Conservation (phyloP, 345 rosid species). For the Eucalyptus victrix region DNA sequence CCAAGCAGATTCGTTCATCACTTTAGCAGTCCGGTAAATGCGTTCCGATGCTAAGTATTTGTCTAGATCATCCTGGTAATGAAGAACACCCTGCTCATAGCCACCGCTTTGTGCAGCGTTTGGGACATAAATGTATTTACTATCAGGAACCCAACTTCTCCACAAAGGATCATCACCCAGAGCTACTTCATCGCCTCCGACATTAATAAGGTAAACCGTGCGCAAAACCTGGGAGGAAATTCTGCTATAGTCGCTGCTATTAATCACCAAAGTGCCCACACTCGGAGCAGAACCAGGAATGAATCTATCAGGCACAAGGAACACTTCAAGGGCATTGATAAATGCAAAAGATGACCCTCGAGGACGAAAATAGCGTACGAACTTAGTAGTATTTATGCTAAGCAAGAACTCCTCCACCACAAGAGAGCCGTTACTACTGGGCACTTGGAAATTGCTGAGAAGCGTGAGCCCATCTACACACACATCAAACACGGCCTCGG, state of each 20-base stretch:
- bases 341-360: slow-evolving; percentile 26
- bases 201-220: slow-evolving; percentile 22
- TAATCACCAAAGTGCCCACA: not conserved
- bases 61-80: not conserved
- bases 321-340: slow-evolving; percentile 60
- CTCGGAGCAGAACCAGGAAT: not conserved
- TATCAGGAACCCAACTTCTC: slow-evolving; percentile 37
- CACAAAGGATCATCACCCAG: slow-evolving; percentile 16
- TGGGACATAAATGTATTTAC: not conserved
- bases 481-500: slow-evolving; percentile 19
- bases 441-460: slow-evolving; percentile 8
- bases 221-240: slow-evolving; percentile 8
- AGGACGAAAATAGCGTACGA: slow-evolving; percentile 23
- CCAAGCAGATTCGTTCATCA: not conserved
- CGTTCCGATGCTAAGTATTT: not conserved
- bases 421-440: not conserved
- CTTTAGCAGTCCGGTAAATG: slow-evolving; percentile 29
- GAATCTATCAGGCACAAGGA: slow-evolving; percentile 18
- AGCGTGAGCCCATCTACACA: slow-evolving; percentile 12
- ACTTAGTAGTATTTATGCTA: not conserved
- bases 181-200: slow-evolving; percentile 16
- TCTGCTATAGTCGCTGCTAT: not conserved
- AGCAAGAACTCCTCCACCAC: slow-evolving; percentile 32
- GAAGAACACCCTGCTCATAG: accelerated
- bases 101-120: not conserved